These are phyloP conservation scores for Thermothielavioides terrestris DNA, from an alignment of 495 filamentous ascomycete species.

Conservation along the genomic window DNA sequence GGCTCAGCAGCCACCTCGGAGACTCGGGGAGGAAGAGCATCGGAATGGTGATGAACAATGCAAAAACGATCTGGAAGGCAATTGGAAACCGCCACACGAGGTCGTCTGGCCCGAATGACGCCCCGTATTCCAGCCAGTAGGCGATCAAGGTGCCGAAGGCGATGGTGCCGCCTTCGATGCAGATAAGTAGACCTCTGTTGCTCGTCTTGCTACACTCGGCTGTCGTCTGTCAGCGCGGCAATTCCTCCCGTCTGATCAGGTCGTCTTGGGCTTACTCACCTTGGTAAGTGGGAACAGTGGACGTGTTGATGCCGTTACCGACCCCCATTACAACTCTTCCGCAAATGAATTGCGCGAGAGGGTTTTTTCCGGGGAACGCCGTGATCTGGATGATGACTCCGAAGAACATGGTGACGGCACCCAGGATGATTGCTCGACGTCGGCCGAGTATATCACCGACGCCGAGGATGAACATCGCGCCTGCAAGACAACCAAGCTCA, in stretches of 20 bases:
- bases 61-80: constrained; percentile 72
- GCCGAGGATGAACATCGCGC: constrained; percentile 61
- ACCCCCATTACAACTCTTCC: constrained; percentile 66
- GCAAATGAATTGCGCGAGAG: constrained; percentile 62
- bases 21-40: constrained; percentile 68
- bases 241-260: not conserved
- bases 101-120: constrained; percentile 55
- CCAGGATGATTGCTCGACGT: constrained; percentile 45
- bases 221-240: not conserved
- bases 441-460: constrained; percentile 63
- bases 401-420: constrained; percentile 62
- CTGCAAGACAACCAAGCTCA: constrained; percentile 68
- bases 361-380: constrained; percentile 31
- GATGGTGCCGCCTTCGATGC: constrained; percentile 73
- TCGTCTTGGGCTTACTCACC: constrained; percentile 37
- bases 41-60: constrained; percentile 52
- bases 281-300: constrained; percentile 73
- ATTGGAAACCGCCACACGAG: constrained; percentile 76
- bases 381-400: constrained; percentile 64
- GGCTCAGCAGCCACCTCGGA: constrained; percentile 63
- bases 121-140: constrained; percentile 79
- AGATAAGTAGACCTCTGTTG: constrained; percentile 75
- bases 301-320: constrained; percentile 72
- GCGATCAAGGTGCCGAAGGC: constrained; percentile 71
- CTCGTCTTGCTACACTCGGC: constrained; percentile 61